phyloP scores from a whole-genome alignment of 2,329 filamentous ascomycete species.

The Ophiocordyceps camponoti-saundersi region DNA sequence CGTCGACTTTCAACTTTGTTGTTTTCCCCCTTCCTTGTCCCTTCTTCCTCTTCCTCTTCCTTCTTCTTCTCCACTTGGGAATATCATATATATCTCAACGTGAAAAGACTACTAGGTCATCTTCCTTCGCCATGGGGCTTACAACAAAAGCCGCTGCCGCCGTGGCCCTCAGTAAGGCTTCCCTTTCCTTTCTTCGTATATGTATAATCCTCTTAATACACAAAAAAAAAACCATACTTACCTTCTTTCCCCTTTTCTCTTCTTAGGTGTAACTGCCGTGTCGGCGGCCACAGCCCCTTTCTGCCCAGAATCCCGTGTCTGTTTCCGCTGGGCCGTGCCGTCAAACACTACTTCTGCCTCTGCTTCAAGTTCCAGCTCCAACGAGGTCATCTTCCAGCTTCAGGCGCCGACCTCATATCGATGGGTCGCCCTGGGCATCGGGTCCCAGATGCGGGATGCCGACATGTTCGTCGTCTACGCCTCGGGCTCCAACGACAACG shows the following conservation, averaged over 20 bases:
- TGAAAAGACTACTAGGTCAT: not conserved
- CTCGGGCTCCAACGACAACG: conserved; percentile 40
- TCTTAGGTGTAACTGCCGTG: conserved; percentile 6
- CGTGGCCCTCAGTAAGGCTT: conserved; percentile 6
- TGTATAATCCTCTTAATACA: not conserved
- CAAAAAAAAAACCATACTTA: not conserved
- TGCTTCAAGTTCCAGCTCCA: conserved; percentile 25
- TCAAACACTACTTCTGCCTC: conserved; percentile 23
- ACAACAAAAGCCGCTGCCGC: conserved; percentile 1
- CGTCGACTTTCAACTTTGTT: not conserved
- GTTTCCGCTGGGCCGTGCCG: conserved; percentile 40
- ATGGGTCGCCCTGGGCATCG: conserved; percentile 44
- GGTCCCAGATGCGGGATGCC: conserved; percentile 33
- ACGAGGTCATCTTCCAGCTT: conserved; percentile 45
- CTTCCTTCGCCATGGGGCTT: not conserved
- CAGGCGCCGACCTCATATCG: conserved; percentile 31
- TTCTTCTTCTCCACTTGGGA: not conserved
- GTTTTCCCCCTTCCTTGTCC: not conserved
- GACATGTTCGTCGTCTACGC: conserved; percentile 49
- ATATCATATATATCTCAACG: not conserved
- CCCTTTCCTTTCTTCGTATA: not conserved
- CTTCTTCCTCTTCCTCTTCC: not conserved
- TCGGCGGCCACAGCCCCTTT: conserved; percentile 13
- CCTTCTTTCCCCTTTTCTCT: not conserved
- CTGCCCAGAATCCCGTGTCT: conserved; percentile 28